Evolutionary conservation across 345 rosid genomes (phyloP).

Genomic region (Lumnitzera racemosa): DNA sequence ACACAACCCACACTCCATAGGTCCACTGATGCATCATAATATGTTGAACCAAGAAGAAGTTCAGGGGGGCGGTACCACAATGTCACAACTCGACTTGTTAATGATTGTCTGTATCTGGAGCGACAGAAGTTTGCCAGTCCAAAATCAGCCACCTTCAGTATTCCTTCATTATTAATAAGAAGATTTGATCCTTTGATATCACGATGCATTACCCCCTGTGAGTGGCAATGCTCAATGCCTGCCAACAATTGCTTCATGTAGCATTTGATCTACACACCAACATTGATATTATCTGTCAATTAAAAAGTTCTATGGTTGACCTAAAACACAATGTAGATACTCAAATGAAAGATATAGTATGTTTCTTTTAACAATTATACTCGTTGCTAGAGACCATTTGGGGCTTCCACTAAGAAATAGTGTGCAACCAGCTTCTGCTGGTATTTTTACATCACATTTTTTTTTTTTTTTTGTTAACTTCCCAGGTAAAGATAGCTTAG

Average conservation of each 20-base stretch:
- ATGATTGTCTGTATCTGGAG: conserved; percentile 15
- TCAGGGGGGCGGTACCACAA: conserved; percentile 35
- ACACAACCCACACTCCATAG: conserved; percentile 34
- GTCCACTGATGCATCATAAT: conserved; percentile 20
- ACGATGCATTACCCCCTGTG: conserved; percentile 24
- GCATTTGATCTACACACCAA: conserved; percentile 19
- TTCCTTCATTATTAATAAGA: conserved; percentile 17
- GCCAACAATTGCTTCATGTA: conserved; percentile 23
- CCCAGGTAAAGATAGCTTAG: no score
- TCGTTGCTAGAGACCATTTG: no score
- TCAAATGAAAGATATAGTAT: no score
- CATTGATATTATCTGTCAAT: background rate
- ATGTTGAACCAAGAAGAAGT: conserved; percentile 22
- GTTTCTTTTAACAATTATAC: background rate
- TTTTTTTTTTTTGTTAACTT: no score
- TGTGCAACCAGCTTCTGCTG: no score
- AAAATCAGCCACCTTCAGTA: conserved; percentile 32
- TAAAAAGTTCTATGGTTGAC: background rate
- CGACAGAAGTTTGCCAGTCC: conserved; percentile 21
- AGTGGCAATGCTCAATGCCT: conserved; percentile 33
- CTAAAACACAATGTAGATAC: no score
- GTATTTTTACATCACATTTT: no score
- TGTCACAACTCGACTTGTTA: conserved; percentile 35
- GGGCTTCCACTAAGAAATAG: no score
- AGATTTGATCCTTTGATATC: conserved; percentile 22